Evolutionary conservation across 805 yeast species (phyloP), one percentile per base, ranked within the genome.

Genomic region (Candida silvicultrix): DNA sequence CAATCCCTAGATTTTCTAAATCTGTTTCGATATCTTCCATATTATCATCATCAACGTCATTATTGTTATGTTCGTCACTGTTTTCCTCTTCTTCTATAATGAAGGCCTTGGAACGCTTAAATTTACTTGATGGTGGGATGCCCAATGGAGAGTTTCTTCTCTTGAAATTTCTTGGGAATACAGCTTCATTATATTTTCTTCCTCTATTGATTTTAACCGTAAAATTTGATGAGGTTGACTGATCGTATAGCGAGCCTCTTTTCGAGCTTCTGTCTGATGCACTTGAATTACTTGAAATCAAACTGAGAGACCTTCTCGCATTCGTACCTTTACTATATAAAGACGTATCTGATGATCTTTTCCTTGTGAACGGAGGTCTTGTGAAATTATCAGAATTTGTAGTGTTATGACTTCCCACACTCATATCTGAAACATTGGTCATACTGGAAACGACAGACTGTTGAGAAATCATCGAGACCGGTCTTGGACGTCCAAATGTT

Each of bases 401-500:
- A 2, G 55, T 50, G 31, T 49, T 45, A 11, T 46, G 50, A 1
- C 59, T 56, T 3, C 50, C 66, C 34, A 64, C 36, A 16, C 36
- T 32, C 19, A 32, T n/a, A 16, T 32, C 22, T 18, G 38, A 35
- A 5, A 35, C 8, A 11, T 35, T 18, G 5, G 38, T 18, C 20
- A 19, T 35, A 18, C 8, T 16, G 20, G 38, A 18, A 3, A 35
- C 64, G 2, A 69, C 58, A 0, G 81, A 75, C 45, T 71, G 70
- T 20, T 77, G 73, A 0, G 84, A 79, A 1, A 78, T 57, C 36
- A 71, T 68, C 1, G 85, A 79, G 0, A 69, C 67, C 4, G 83
- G 82, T 42, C 83, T 62, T 25, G 66, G 46, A 49, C 59, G 35
- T n/a, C 19, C 42, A 15, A 18, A 20, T 45, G 39, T 22, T 5